These are phyloP conservation scores for Hymenoscyphus occultus DNA, from an alignment of 2,329 filamentous ascomycete genomes.

Conservation along the genomic window DNA sequence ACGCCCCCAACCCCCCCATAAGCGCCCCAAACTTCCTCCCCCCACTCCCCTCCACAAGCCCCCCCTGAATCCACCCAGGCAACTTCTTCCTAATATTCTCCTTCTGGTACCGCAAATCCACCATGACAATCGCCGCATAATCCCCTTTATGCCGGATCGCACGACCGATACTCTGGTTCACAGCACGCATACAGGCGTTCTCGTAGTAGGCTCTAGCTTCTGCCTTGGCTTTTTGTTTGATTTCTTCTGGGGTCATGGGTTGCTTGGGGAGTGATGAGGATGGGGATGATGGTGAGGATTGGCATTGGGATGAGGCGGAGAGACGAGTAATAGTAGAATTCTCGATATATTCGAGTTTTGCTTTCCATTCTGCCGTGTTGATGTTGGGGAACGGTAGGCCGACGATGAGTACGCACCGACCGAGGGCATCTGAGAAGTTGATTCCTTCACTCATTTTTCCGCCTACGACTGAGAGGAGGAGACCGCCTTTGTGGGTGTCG, in stretches of 20 bases:
- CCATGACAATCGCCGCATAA: slow-evolving; percentile 84
- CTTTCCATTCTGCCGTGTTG: slow-evolving; percentile 86
- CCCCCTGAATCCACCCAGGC: slow-evolving; percentile 82
- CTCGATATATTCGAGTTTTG: slow-evolving; percentile 85
- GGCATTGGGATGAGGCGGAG: neutral
- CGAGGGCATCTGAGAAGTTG: slow-evolving; percentile 91
- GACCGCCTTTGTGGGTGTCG: slow-evolving; percentile 59
- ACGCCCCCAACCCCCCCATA: slow-evolving; percentile 55
- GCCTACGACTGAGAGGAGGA: slow-evolving; percentile 87
- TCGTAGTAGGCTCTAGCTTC: slow-evolving; percentile 80
- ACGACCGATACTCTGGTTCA: slow-evolving; percentile 93
- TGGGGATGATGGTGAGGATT: neutral
- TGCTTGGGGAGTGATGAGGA: no score
- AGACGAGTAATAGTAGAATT: slow-evolving; percentile 47
- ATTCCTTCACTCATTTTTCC: slow-evolving; percentile 97
- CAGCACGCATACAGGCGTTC: slow-evolving; percentile 92
- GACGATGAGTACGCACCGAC: slow-evolving; percentile 85
- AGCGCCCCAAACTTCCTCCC: slow-evolving; percentile 52
- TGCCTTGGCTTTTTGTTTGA: slow-evolving; percentile 45
- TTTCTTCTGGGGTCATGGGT: slow-evolving; percentile 37
- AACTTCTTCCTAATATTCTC: slow-evolving; percentile 74
- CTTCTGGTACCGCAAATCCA: slow-evolving; percentile 76
- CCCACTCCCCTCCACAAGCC: slow-evolving; percentile 53
- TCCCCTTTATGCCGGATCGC: slow-evolving; percentile 86
- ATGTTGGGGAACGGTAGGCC: slow-evolving; percentile 92